phyloP scores from a whole-genome alignment of 2,329 filamentous ascomycete species.

The Fonsecaea multimorphosa region DNA sequence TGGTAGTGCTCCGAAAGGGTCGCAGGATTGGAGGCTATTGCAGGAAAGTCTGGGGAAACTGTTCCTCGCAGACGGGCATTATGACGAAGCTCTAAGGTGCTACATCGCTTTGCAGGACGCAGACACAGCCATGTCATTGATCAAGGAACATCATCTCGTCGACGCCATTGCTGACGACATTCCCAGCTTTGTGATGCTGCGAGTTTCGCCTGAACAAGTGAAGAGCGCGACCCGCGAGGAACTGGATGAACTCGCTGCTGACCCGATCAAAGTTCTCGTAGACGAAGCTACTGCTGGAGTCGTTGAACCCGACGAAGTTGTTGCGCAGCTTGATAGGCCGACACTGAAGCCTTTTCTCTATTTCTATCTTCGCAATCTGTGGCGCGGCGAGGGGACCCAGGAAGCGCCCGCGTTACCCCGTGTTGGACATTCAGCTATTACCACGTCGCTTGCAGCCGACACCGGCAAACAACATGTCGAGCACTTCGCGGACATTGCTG shows the following conservation, averaged over 20 bases:
- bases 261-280: conserved; percentile 84
- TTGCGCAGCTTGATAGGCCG: conserved; percentile 74
- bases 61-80: conserved; percentile 79
- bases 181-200: conserved; percentile 81
- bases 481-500: conserved; percentile 82
- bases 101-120: conserved; percentile 93
- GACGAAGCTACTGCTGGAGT: conserved; percentile 90
- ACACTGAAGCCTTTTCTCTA: conserved; percentile 78
- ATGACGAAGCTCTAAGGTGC: conserved; percentile 82
- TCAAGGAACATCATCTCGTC: conserved; percentile 86
- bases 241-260: conserved; percentile 77
- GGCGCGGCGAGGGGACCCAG: conserved; percentile 68
- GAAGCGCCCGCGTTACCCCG: conserved; percentile 48
- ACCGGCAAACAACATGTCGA: conserved; percentile 76
- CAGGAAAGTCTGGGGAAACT: conserved; percentile 84
- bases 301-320: conserved; percentile 76
- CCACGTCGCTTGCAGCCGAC: conserved; percentile 57
- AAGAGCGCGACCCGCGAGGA: conserved; percentile 70
- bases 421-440: conserved; percentile 40
- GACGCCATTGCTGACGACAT: conserved; percentile 90
- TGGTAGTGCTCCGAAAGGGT: conserved; percentile 72
- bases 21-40: conserved; percentile 87
- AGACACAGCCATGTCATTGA: conserved; percentile 83
- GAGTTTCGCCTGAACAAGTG: conserved; percentile 75
- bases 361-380: conserved; percentile 88